Conservation (phyloP, 108 stramenopile genomes). For the Stephanodiscus triporus region DNA sequence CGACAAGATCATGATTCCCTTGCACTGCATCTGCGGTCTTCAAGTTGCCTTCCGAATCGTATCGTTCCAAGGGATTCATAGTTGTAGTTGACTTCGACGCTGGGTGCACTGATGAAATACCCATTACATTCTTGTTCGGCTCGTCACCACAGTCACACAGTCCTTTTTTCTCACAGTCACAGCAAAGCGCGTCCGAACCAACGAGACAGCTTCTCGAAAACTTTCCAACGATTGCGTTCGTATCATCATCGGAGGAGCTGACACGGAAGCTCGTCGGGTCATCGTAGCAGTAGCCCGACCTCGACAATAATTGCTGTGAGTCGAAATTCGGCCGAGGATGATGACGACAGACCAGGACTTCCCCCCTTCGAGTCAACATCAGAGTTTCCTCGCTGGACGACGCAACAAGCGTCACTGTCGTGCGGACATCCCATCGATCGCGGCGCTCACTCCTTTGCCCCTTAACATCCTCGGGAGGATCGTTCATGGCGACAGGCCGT, state of each 20-base stretch:
- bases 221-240: background rate
- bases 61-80: background rate
- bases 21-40: background rate
- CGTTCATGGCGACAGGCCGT: background rate
- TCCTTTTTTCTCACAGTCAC: background rate
- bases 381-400: constrained; percentile 62
- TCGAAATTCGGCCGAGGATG: background rate
- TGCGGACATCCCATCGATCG: background rate
- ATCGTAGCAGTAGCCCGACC: background rate
- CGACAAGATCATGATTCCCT: background rate
- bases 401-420: background rate
- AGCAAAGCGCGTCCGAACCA: background rate
- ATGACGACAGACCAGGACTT: constrained; percentile 68
- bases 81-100: background rate
- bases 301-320: background rate
- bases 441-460: background rate
- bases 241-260: background rate
- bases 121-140: too few relatives aligned
- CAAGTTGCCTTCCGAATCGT: background rate
- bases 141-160: background rate
- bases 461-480: background rate
- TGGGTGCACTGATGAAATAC: too few relatives aligned
- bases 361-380: constrained; percentile 66
- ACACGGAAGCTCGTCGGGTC: background rate
- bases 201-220: background rate